A percentile compares a stretch with the other conserved stretches of the same genome.
Conservation (phyloP, 352 stramenopile species). For the Phytophthora melonis region DNA sequence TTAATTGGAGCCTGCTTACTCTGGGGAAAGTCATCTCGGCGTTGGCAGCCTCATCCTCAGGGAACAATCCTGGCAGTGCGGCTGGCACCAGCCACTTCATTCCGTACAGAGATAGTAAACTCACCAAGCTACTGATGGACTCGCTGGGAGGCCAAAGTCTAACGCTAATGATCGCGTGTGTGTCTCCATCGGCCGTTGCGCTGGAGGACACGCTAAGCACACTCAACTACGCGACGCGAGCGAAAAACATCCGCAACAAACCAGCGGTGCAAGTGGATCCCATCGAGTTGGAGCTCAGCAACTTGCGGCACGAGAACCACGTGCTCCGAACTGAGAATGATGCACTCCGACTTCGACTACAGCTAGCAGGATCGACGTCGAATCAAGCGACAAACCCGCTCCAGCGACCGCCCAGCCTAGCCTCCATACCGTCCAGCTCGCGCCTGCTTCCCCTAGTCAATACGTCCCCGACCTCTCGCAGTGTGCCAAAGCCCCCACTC, state of each 20-base stretch:
- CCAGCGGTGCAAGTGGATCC: slow-evolving; percentile 77
- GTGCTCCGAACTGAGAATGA: slow-evolving; percentile 66
- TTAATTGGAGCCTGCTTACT: slow-evolving; percentile 87
- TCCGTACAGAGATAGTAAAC: slow-evolving; percentile 87
- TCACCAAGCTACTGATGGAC: slow-evolving; percentile 90
- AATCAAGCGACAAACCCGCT: slow-evolving; percentile 6
- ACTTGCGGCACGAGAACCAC: slow-evolving; percentile 74
- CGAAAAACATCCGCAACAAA: slow-evolving; percentile 90
- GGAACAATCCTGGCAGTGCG: neutral
- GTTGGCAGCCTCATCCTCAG: slow-evolving; percentile 55
- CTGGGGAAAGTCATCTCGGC: slow-evolving; percentile 89
- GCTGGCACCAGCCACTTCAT: slow-evolving; percentile 51
- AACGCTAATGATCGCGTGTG: slow-evolving; percentile 87
- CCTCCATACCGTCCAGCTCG: slow-evolving; percentile 35
- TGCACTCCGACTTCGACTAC: slow-evolving; percentile 59
- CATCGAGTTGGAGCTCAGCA: slow-evolving; percentile 65
- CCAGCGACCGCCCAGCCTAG: slow-evolving; percentile 33
- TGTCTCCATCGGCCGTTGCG: slow-evolving; percentile 63
- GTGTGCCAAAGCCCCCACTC: slow-evolving; percentile 1
- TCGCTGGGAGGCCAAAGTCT: slow-evolving; percentile 84
- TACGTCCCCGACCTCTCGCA: slow-evolving; percentile 11
- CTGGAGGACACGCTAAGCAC: slow-evolving; percentile 87
- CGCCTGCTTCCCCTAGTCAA: slow-evolving; percentile 40
- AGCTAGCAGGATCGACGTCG: slow-evolving; percentile 23
- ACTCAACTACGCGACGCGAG: slow-evolving; percentile 85